Evolutionary conservation across 768 basidiomycete genomes (phyloP).

Genomic region (Cystofilobasidium bisporidii): DNA sequence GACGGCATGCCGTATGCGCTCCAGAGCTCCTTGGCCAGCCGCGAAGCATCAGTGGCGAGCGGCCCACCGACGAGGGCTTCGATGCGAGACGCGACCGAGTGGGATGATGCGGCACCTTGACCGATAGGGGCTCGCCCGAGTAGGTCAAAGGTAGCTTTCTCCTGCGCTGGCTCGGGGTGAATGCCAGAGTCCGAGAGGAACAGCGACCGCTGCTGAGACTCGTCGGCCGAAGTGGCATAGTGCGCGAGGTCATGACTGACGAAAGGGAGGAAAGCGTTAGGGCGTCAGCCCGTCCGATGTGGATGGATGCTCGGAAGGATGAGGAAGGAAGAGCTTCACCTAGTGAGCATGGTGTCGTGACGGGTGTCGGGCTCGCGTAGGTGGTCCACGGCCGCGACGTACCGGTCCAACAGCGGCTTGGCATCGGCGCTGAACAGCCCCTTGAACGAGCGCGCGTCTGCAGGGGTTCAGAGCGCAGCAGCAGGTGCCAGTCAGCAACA

Average conservation of each 20-base stretch:
- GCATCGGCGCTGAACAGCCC: neutral
- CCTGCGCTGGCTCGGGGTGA: neutral
- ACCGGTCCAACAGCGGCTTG: neutral
- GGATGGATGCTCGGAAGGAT: neutral
- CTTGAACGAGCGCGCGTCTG: neutral
- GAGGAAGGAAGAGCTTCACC: neutral
- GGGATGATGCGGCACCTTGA: neutral
- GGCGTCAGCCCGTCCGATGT: neutral
- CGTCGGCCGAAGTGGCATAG: neutral
- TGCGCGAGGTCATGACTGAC: slow-evolving; percentile 14
- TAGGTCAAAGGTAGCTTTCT: neutral
- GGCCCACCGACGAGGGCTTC: neutral
- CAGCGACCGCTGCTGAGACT: neutral
- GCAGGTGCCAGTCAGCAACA: neutral
- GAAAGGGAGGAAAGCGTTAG: neutral
- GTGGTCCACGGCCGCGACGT: neutral
- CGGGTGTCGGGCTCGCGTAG: slow-evolving; percentile 1
- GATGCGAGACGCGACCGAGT: slow-evolving; percentile 11
- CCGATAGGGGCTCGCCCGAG: neutral
- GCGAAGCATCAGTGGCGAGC: neutral
- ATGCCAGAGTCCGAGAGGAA: slow-evolving; percentile 8
- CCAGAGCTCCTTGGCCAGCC: neutral
- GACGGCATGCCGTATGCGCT: slow-evolving; percentile 1
- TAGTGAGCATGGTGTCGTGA: slow-evolving; percentile 8
- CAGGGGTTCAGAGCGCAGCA: neutral